Base-by-base conservation (phyloP, 2,329 filamentous ascomycete species). In the Cladosporium velox region DNA sequence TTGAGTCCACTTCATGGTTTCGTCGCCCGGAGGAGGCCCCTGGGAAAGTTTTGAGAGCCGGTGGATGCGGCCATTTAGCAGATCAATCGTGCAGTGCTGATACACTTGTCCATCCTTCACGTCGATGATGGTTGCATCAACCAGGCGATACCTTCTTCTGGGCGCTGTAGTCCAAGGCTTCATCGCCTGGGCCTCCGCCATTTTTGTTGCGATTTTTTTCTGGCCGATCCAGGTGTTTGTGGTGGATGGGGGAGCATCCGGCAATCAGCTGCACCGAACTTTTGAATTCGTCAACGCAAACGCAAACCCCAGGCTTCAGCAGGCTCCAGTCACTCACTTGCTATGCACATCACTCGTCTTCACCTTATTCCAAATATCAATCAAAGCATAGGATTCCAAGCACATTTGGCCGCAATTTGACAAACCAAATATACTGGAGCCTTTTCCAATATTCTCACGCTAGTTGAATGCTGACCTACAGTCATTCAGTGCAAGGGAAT, bases 91-190 rank as follows among this genome's bases (percentile, higher is more conserved):
- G 35, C 75, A 72, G 65, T 76, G 71, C 15, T 68, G 63, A 67
- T 76, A 71, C 18, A 74, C 59, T 30, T 67, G 68, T 65, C 73
- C 74, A 64, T 75, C 74, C 66, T 76, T 76, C 26, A 73, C 72
- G 66, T 76, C 73, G 55, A 73, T 71, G 10, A 73, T 63, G n/a
- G 57, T 68, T 15, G 70, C 70, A 41, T 73, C 67, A 11, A 71
- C 68, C 6, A 73, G 65, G 15, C 70, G 61, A 26, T 70, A 72
- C 38, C 70, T 60, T 55, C 67, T 71, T 14, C 60, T 65, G 18
- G 71, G 66, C 8, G 51, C 52, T 2, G 66, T 58, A 14, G 67
- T 68, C 72, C 72, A 73, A 26, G 72, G 72, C 47, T 73, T 73
- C 8, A 71, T 28, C 6, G 24, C 24, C 30, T 49, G 44, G 15